Base-by-base conservation (phyloP, 768 basidiomycete genomes). In the Tylopilus rubrobrunneus region DNA sequence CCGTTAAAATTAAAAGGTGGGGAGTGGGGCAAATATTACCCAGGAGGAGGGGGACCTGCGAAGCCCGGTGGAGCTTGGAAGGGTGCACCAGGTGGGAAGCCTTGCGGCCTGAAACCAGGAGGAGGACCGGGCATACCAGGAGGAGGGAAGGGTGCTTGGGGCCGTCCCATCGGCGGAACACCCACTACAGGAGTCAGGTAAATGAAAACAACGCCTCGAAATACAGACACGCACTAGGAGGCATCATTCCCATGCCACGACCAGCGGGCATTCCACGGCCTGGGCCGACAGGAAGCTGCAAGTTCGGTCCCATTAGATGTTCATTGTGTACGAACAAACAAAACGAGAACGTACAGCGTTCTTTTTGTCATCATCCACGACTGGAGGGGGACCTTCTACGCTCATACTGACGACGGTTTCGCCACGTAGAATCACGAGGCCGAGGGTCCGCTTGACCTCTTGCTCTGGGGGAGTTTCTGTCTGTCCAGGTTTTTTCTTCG, bases 261-360 rank as follows among this genome's bases (percentile, higher is more conserved):
- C 96, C 95, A 40, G 95, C 96, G 68, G 95, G 92, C 78, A 93
- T 87, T 62, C 95, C 96, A 57, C 92, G 85, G 58, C 96, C 96
- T 67, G 96, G 92, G 49, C 96, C 96, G 57, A 80, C 78, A 60
- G 89, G 84, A 58, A 93, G 79, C 91, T 94, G 62, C 34, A 62
- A 39, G 34, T 52, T 57, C 44, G 43, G 61, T 25, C 52, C 52
- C 48, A 68, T 68, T 56, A 61, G 52, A 48, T 28, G 48, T 46
- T 46, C n/a, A 53, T 53, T 28, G 33, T 33, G 43, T 37, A 34
- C 27, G 37, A 55, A 29, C 51, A 31, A 49, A 54, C 34, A 55
- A 53, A 50, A 19, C 39, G 28, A n/a, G 40, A 34, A 73, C 85
- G 69, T 66, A 90, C 87, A 61, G 73, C 81, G 66, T 83, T 85